These are phyloP conservation scores for Neurospora sublineolata DNA, from an alignment of 495 filamentous ascomycete species.

Conservation along the genomic window DNA sequence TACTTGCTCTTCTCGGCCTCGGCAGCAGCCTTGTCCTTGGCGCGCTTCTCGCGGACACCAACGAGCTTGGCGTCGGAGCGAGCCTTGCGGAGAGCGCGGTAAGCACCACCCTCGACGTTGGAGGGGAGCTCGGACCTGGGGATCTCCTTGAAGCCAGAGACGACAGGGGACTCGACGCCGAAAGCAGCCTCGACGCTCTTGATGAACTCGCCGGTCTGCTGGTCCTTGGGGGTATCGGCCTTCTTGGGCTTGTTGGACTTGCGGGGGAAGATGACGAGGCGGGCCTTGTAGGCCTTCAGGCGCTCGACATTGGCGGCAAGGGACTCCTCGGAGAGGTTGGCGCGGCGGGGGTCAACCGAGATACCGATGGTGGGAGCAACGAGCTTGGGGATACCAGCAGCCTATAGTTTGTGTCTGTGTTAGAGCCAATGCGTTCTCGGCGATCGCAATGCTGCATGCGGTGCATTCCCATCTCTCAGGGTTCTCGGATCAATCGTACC, in stretches of 20 bases:
- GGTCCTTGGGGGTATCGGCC: conserved; percentile 79
- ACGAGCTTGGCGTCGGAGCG: conserved; percentile 71
- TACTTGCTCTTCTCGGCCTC: conserved; percentile 72
- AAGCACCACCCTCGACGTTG: conserved; percentile 67
- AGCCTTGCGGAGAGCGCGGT: conserved; percentile 71
- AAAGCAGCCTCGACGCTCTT: conserved; percentile 43
- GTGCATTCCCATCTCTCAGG: neutral
- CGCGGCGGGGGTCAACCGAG: conserved; percentile 87
- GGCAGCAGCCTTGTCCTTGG: conserved; percentile 83
- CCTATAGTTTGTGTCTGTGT: conserved; percentile 38
- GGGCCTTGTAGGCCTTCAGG: conserved; percentile 87
- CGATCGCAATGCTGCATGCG: neutral
- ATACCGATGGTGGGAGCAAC: conserved; percentile 93
- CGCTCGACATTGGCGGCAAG: conserved; percentile 89
- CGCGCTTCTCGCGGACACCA: conserved; percentile 86
- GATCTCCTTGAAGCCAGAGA: conserved; percentile 60
- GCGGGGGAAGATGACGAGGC: conserved; percentile 95
- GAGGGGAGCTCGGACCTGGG: conserved; percentile 67
- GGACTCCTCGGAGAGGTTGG: conserved; percentile 90
- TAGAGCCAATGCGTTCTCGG: conserved; percentile 6
- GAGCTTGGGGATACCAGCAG: conserved; percentile 89
- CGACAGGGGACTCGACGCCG: conserved; percentile 55
- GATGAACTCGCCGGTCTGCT: conserved; percentile 60
- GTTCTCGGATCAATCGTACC: conserved; percentile 42
- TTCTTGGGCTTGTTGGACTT: conserved; percentile 84